Base-by-base conservation (phyloP, 352 stramenopile genomes). In the Peronospora tabacina region DNA sequence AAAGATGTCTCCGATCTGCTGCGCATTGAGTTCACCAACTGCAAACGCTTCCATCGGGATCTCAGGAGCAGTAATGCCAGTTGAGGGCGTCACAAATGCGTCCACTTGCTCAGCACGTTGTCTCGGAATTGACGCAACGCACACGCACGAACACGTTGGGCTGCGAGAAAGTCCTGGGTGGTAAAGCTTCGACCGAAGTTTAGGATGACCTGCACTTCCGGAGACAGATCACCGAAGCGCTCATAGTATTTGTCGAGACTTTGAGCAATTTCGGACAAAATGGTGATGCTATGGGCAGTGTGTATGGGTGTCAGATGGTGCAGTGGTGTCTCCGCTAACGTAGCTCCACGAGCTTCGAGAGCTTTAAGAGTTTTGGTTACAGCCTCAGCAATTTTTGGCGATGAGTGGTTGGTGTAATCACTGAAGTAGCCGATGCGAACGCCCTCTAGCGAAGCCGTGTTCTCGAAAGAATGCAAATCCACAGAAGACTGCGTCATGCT, bases 11-110 rank as follows among this genome's bases (percentile, higher is more conserved):
- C 70, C 60, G 15, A 86, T 52, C 29, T 79, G 62, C 8, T 62
- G 43, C 7, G 63, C 67, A 37, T 95, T 87, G 0, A 90, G 49
- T 28, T 83, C 72, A 5, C 75, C 78, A 17, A 50, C 67, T 20
- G 44, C 41, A 22, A 75, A 63, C 7, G 70, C 71, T 36, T 80
- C 73, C 7, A 20, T 12, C 5, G 61, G 64, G 44, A 96, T 77
- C 41, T 82, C 59, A 0, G 87, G 90, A 5, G 83, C 85, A 6
- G 71, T 78, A 28, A 91, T 80, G 11, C 66, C 81, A 1, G 77
- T 85, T n/a, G 82, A 80, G 7, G 90, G 90, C 11, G 76, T 87
- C 44, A 95, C 62, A 39, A 97, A 91, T n/a, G 85, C 80, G 61
- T 96, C 85, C 43, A 95, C 70, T 43, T 79, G 49, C 73, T 70